Evolutionary conservation across 306 rosid genomes (phyloP), one percentile per base, ranked within the genome.

Genomic region (Quercus suber): DNA sequence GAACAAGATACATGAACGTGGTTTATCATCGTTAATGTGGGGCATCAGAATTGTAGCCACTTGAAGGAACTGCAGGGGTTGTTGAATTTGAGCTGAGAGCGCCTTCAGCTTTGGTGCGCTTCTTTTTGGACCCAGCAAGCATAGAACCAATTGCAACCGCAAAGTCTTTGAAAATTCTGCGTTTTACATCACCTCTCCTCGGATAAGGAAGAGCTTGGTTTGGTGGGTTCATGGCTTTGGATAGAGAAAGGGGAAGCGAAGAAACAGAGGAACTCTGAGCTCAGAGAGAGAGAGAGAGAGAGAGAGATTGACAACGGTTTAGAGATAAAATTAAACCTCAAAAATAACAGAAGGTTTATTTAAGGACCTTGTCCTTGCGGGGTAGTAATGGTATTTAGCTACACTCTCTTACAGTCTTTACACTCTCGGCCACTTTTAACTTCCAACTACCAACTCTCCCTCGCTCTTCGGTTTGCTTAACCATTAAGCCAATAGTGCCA

Each of bases 171-270:
- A 87, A 0, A 2, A 82, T 82, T 69, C 63, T 57, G 19, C 77
- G 23, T 79, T 85, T 87, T 2, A 90, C 55, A 15, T 19, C 81
- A 4, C 92, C 91, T 10, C 92, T 83, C 55, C 18, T 68, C 0
- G 84, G 88, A 49, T 8, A 0, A 8, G 0, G 88, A 82, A 3
- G 58, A 1, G 17, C 43, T 61, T 21, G 49, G 74, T 6, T 28
- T 1, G 4, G 18, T 6, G 35, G 0, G 45, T 41, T 41, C 45
- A 41, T 41, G 45, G 45, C 45, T 41, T 41, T 69, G 20, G 59
- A 58, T 52, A 5, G 23, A 68, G 11, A 1, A 28, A 27, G 21
- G 4, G 43, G 25, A 27, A 55, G 23, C 21, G 6, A 11, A n/a
- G 61, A 56, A 56, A 56, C 27, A 56, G 27, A n/a, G 27, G 61